Conservation (phyloP, 2,329 filamentous ascomycete species). For the Bipolaris bicolor region DNA sequence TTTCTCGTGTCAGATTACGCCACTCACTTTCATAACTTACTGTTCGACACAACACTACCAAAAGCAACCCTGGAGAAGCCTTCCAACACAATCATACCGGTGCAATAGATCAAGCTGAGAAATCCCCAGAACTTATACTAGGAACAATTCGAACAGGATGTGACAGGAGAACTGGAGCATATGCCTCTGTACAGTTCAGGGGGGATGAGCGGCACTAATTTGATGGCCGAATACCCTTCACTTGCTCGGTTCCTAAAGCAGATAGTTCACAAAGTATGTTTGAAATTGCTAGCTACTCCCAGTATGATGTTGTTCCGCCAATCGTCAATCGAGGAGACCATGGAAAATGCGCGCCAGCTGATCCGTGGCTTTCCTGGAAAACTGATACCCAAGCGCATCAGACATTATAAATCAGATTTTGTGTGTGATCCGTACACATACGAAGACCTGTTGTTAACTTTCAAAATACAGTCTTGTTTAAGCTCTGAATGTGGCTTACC, state of each 20-base stretch:
- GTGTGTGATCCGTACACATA: background rate
- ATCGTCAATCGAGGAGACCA: background rate
- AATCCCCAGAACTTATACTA: background rate
- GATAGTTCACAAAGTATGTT: background rate
- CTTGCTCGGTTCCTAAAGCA: no score
- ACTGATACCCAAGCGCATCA: slow-evolving; percentile 2
- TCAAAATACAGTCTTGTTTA: background rate
- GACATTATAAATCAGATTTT: slow-evolving; percentile 5
- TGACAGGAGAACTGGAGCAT: no score
- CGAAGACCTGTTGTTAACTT: slow-evolving; percentile 3
- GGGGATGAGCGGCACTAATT: no score
- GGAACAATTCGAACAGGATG: background rate
- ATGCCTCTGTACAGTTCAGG: no score
- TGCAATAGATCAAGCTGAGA: background rate
- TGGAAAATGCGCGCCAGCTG: slow-evolving; percentile 8
- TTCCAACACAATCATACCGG: background rate
- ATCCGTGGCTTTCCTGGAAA: slow-evolving; percentile 8
- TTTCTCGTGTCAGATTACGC: slow-evolving; percentile 5
- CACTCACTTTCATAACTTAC: slow-evolving; percentile 7
- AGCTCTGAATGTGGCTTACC: background rate
- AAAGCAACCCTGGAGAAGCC: slow-evolving; percentile 2
- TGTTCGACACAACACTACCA: slow-evolving; percentile 7
- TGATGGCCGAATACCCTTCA: no score
- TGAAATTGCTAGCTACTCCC: slow-evolving; percentile 13
- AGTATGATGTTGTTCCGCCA: slow-evolving; percentile 13